Evolutionary conservation across 441 rosid genomes (phyloP), one percentile per base, ranked within the genome.

Genomic region (Erysimum pusillum): DNA sequence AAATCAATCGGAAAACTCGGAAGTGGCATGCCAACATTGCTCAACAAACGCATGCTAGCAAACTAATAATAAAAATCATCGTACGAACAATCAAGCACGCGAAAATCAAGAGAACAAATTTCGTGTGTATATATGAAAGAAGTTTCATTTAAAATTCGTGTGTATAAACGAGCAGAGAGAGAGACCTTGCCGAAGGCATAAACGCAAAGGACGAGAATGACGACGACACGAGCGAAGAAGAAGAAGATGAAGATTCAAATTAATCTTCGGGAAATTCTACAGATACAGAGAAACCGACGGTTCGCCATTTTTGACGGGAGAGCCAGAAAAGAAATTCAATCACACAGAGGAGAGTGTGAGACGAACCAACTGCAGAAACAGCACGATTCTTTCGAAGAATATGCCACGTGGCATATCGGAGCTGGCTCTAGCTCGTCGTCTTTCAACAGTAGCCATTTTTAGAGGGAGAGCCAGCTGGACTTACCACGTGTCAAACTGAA

Each of bases 221-320:
- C 36, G 67, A 63, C 61, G 62, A 71, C 4, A 57, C 15, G 73
- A 32, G 56, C 31, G 63, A 42, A 35, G 73, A 58, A 32, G 25
- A 22, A 22, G 73, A 58, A 13, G 65, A 18, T 3, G 49, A 41
- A 28, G 13, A 61, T 66, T 44, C 45, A 73, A 67, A 61, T 15
- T 6, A 68, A 58, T 73, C 5, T 58, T 42, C 7, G 69, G 38
- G 63, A 49, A 67, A 73, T 44, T 39, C 2, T 17, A 25, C 18
- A 59, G 73, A 59, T 49, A 51, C 77, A 77, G 74, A 44, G 44
- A 53, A 79, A 67, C 39, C 39, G 63, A 67, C 65, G 81, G 81
- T 67, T 67, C 39, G 66, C 81, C 81, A 78, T 73, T 73, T 42
- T 67, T 73, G 45, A 78, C 81, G 81, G 78, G 78, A 64, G 62